phyloP scores from a whole-genome alignment of 2,329 filamentous ascomycete species.

The Colletotrichum chrysophilum region DNA sequence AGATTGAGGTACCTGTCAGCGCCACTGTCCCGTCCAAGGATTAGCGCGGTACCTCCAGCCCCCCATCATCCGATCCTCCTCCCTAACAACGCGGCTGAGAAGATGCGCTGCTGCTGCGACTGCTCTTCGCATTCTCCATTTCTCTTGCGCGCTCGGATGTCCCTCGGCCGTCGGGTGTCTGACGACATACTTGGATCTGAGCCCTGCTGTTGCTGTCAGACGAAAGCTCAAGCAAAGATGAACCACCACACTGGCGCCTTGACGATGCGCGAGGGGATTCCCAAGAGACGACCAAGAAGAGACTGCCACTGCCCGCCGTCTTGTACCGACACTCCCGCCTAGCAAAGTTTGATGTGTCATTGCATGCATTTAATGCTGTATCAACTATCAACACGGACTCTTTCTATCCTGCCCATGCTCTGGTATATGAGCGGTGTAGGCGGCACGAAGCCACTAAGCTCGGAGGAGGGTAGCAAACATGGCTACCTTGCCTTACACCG shows the following conservation, averaged over 20 bases:
- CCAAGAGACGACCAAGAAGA: background rate
- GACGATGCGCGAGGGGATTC: background rate
- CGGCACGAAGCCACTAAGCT: conserved; percentile 16
- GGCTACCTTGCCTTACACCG: conserved; percentile 5
- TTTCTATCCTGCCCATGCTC: background rate
- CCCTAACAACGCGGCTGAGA: conserved; percentile 18
- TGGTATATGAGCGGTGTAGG: conserved; percentile 20
- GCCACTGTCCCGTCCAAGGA: background rate
- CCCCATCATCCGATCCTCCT: conserved; percentile 3
- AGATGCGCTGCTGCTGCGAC: conserved; percentile 1
- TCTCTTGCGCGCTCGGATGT: conserved; percentile 13
- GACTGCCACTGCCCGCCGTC: background rate
- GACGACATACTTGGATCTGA: background rate
- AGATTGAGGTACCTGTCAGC: conserved; percentile 2
- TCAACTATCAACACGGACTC: conserved; percentile 20
- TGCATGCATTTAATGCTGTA: conserved; percentile 16
- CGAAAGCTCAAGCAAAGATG: background rate
- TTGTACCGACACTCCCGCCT: background rate
- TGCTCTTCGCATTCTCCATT: conserved; percentile 8
- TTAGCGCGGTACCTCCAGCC: conserved; percentile 6
- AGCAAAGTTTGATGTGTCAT: conserved; percentile 15
- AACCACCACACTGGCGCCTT: background rate
- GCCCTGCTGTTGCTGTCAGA: background rate
- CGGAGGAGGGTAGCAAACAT: conserved; percentile 20
- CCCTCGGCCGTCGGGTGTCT: conserved; percentile 1